Base-by-base conservation (phyloP, 2,329 filamentous ascomycete genomes). In the Emergomyces pasteurianus region DNA sequence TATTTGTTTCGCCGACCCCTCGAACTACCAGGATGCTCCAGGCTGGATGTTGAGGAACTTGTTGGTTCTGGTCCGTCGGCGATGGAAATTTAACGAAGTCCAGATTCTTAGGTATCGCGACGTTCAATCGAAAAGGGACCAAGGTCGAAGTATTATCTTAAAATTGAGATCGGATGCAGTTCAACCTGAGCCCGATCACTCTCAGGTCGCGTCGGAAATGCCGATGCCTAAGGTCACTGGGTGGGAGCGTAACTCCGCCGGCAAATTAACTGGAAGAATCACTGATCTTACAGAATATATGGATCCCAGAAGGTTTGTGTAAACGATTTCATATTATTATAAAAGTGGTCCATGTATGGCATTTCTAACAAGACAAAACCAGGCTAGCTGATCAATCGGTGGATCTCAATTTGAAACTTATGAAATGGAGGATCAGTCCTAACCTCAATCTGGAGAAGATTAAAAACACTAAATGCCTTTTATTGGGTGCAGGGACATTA, bases 351-450 rank as follows among this genome's bases (percentile, higher is more conserved):
- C 31, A 60, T 62, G 8, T 18, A 53, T 31, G n/a, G 18, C 28
- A 31, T 36, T 34, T 47, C 60, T 59, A 61, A 50, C 34, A 38
- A 26, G 38, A 43, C 21, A 6, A 23, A 4, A 26, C 34, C 60
- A 78, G 79, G 67, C 79, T 97, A 21, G 94, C 94, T 26, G 92
- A 97, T 71, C 91, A 95, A 72, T 91, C 92, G 0, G 92, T 97
- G 10, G 94, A 99, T 70, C 81, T 99, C 62, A 99, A 99, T 70
- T 80, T 97, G 63, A 97, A 97, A 75, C 81, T 99, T 61, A 99
- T 99, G 86, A 99, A 96, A 77, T 99, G 94, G 94, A 86, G 94
- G 46, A 90, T 99, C 68, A 90, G 91, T 8, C 94, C 94, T 0
- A 86, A 86, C 58, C 82, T 99, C 47, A 83, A 97, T 71, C 83